Percentiles rank a stretch among this genome's conserved stretches.
Evolutionary conservation across 1,284 basidiomycete species (phyloP).

Genomic region (Ceratobasidium sp.): DNA sequence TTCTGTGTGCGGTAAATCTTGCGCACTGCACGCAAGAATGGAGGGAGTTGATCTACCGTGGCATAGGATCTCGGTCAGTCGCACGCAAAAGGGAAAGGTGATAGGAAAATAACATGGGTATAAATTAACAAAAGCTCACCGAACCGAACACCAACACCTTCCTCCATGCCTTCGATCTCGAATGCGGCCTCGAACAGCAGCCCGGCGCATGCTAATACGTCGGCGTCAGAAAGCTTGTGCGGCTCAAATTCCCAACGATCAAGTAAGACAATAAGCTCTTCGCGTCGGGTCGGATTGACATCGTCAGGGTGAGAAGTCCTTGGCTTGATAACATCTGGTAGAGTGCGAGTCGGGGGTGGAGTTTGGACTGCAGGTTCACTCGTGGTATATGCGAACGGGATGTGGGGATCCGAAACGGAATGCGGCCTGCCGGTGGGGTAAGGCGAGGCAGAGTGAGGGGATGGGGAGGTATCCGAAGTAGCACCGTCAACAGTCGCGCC

Average conservation of each 20-base stretch:
- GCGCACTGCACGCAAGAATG: slow-evolving; percentile 84
- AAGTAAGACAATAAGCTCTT: slow-evolving; percentile 70
- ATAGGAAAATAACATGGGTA: slow-evolving; percentile 44
- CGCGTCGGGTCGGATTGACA: slow-evolving; percentile 57
- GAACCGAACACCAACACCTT: slow-evolving; percentile 73
- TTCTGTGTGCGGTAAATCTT: slow-evolving; percentile 90
- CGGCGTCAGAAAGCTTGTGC: slow-evolving; percentile 80
- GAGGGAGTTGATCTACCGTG: slow-evolving; percentile 69
- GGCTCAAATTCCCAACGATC: slow-evolving; percentile 91
- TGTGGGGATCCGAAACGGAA: slow-evolving; percentile 53
- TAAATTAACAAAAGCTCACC: slow-evolving; percentile 62
- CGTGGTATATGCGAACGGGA: slow-evolving; percentile 63
- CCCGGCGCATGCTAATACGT: slow-evolving; percentile 83
- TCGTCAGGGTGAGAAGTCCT: slow-evolving; percentile 17
- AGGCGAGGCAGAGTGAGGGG: background rate
- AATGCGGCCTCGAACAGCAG: slow-evolving; percentile 72
- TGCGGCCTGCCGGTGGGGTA: slow-evolving; percentile 16
- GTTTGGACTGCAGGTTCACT: slow-evolving; percentile 26
- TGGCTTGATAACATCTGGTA: slow-evolving; percentile 54
- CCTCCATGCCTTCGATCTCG: slow-evolving; percentile 75
- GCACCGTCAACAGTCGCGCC: slow-evolving; percentile 73
- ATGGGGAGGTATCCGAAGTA: slow-evolving; percentile 54
- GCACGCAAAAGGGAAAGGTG: slow-evolving; percentile 34
- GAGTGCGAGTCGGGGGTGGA: slow-evolving; percentile 51
- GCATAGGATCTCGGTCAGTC: slow-evolving; percentile 17